phyloP scores from a whole-genome alignment of 805 yeast species.

The Candida multigemmis region DNA sequence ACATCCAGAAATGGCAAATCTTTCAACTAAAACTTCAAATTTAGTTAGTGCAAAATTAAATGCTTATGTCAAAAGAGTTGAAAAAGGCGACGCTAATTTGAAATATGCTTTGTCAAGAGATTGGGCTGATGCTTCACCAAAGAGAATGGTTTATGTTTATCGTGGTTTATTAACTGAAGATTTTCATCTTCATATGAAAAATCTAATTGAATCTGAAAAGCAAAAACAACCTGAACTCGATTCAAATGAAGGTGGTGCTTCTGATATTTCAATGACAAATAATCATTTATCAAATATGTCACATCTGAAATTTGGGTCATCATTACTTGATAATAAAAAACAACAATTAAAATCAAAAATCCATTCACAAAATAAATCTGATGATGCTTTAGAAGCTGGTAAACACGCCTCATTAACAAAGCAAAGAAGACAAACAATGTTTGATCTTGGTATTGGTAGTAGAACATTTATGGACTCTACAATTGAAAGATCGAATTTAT shows the following conservation, averaged over 20 bases:
- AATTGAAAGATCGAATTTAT: constrained; percentile 32
- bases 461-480: constrained; percentile 29
- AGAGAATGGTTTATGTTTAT: constrained; percentile 82
- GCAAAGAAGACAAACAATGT: constrained; percentile 45
- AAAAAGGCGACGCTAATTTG: constrained; percentile 68
- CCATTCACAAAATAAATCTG: constrained; percentile 3
- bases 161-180: constrained; percentile 73
- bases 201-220: constrained; percentile 48
- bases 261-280: background rate
- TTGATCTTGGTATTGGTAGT: constrained; percentile 38
- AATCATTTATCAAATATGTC: too few species aligned
- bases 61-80: constrained; percentile 79
- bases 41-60: constrained; percentile 74
- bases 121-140: constrained; percentile 88
- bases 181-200: constrained; percentile 62
- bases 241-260: background rate
- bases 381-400: constrained; percentile 27
- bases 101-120: constrained; percentile 73
- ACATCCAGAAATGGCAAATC: constrained; percentile 78
- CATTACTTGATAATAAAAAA: constrained; percentile 1
- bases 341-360: constrained; percentile 1
- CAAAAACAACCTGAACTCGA: constrained; percentile 6
- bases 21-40: constrained; percentile 74
- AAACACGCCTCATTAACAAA: constrained; percentile 22
- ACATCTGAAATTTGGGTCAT: too few species aligned